These are phyloP conservation scores for Daldinia decipiens DNA, from an alignment of 495 filamentous ascomycete species.

Conservation along the genomic window DNA sequence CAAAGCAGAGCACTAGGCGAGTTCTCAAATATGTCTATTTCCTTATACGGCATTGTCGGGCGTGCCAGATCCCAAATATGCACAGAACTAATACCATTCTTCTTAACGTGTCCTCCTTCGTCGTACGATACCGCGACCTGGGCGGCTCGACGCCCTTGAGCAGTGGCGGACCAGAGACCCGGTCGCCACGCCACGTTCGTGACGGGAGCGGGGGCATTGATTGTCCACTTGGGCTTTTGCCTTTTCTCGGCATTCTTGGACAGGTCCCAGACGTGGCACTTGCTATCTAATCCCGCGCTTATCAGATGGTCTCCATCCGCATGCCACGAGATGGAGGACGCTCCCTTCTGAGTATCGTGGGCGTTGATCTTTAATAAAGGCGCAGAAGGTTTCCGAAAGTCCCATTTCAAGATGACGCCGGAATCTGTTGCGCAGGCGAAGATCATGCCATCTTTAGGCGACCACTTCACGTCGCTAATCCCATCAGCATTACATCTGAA, in stretches of 20 bases:
- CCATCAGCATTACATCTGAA: slow-evolving; percentile 73
- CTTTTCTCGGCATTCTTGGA: slow-evolving; percentile 78
- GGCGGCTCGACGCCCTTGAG: slow-evolving; percentile 68
- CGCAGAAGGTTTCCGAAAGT: slow-evolving; percentile 57
- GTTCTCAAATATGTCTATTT: slow-evolving; percentile 78
- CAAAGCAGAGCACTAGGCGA: slow-evolving; percentile 84
- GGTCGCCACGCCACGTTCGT: slow-evolving; percentile 88
- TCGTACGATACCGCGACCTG: slow-evolving; percentile 65
- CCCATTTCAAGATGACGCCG: slow-evolving; percentile 72
- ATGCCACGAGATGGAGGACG: slow-evolving; percentile 91
- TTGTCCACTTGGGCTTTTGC: slow-evolving; percentile 76
- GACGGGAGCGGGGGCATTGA: slow-evolving; percentile 70
- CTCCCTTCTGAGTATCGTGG: slow-evolving; percentile 75
- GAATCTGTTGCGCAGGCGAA: slow-evolving; percentile 94
- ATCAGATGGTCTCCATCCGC: slow-evolving; percentile 90
- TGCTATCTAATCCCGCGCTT: slow-evolving; percentile 83
- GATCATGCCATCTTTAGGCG: slow-evolving; percentile 80
- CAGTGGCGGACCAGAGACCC: slow-evolving; percentile 74
- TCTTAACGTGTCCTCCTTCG: slow-evolving; percentile 56
- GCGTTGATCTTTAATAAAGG: slow-evolving; percentile 79
- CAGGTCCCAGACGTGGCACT: slow-evolving; percentile 93
- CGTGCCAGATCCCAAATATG: slow-evolving; percentile 94
- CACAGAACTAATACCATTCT: slow-evolving; percentile 71
- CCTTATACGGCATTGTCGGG: slow-evolving; percentile 85
- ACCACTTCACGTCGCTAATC: slow-evolving; percentile 90